A percentile compares a stretch with the other conserved stretches of the same genome.
These are phyloP conservation scores for Oryza meridionalis DNA, from an alignment of 176 grass and related monocot genomes.

Conservation along the genomic window DNA sequence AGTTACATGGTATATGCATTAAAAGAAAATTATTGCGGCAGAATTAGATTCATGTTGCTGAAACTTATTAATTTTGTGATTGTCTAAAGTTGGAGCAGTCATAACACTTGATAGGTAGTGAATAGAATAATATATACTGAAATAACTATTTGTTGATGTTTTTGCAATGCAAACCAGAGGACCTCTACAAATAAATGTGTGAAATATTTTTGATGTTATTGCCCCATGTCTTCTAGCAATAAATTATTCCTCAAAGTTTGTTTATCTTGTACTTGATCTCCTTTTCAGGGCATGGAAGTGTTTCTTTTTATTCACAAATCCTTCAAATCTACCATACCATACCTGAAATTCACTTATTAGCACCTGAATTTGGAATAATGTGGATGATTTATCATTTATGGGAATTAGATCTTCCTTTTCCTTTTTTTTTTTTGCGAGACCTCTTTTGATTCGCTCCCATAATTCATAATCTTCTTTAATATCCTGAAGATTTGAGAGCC, in stretches of 20 bases:
- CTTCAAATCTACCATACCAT: background rate
- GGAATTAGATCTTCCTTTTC: background rate
- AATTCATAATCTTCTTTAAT: background rate
- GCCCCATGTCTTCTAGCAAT: background rate
- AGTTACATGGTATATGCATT: background rate
- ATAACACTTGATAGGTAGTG: background rate
- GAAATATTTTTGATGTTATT: constrained; percentile 8
- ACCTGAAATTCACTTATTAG: background rate
- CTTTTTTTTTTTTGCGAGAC: background rate
- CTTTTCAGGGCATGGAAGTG: background rate
- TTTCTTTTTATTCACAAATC: background rate
- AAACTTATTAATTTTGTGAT: background rate
- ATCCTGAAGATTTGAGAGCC: constrained; percentile 11
- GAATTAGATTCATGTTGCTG: background rate
- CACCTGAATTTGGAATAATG: background rate
- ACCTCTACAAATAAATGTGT: background rate
- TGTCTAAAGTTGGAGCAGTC: background rate
- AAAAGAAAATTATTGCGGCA: background rate
- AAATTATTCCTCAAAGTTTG: background rate
- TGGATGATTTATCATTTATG: background rate
- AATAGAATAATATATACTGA: background rate
- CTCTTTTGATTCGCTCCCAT: background rate
- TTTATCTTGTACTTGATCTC: background rate
- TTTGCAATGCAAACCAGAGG: background rate
- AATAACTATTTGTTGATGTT: too few relatives aligned